phyloP scores from a whole-genome alignment of 2,329 filamentous ascomycete genomes.

The Diaporthe destruens region DNA sequence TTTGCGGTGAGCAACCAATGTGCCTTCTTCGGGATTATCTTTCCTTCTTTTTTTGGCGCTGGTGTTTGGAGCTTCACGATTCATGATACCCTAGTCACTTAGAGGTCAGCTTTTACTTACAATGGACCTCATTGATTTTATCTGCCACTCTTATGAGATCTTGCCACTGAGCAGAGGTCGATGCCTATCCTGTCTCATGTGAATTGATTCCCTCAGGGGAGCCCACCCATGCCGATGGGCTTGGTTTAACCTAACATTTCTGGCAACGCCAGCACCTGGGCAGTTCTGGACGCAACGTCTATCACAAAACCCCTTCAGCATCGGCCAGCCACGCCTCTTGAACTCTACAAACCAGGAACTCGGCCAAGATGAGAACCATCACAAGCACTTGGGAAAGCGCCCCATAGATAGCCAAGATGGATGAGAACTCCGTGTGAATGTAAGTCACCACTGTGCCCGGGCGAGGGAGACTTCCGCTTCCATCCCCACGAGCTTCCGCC shows the following conservation, averaged over 20 bases:
- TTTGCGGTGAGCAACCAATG: background rate
- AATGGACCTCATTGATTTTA: background rate
- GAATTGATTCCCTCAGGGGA: background rate
- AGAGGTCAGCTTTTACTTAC: background rate
- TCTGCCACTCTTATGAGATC: background rate
- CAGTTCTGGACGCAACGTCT: constrained; percentile 28
- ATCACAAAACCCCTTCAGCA: too few relatives aligned
- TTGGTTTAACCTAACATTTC: background rate
- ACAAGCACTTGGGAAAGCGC: too few relatives aligned
- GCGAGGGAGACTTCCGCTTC: too few relatives aligned
- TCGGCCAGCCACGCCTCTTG: too few relatives aligned
- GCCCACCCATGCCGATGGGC: background rate
- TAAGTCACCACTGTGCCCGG: too few relatives aligned
- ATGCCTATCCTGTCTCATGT: background rate
- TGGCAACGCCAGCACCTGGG: background rate
- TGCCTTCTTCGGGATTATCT: background rate
- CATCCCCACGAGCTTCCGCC: too few relatives aligned
- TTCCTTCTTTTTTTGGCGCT: background rate
- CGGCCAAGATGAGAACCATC: too few relatives aligned
- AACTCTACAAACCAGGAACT: too few relatives aligned
- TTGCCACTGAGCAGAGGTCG: background rate
- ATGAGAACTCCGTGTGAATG: too few relatives aligned
- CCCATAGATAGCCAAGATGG: too few relatives aligned
- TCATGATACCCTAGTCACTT: constrained; percentile 25
- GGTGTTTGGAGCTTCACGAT: background rate